Base-by-base conservation (phyloP, 2,329 filamentous ascomycete genomes). In the Diaporthe australafricana region DNA sequence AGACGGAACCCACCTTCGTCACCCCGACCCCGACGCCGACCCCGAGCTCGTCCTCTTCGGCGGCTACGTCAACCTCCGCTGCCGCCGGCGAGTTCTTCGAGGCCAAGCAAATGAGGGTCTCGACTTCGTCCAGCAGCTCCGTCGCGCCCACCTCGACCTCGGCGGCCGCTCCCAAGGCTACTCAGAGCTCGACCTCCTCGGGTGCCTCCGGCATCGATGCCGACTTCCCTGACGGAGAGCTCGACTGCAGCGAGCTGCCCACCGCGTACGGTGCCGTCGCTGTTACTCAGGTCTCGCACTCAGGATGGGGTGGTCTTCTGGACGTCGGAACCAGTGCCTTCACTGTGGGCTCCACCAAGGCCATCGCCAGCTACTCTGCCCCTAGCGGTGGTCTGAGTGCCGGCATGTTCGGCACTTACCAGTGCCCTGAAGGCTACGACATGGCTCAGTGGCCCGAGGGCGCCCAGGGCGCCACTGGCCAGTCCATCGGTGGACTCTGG, bases 371-470 rank as follows among this genome's bases (percentile, higher is more conserved):
- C 73, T 94, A 95, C 73, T 85, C 89, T 66, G 91, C 91, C 50
- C 90, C 88, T 32, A 82, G 91, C 57, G 93, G 92, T 20, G 82
- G 82, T 73, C 96, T 94, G 84, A 81, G 78, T 11, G 77, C 86
- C 12, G 91, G 90, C 62, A 84, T 86, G 72, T 95, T 95, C 87
- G 98, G 96, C 87, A 97, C 95, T 2, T 98, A 98, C 79, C 91
- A 94, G 70, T 99, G 96, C 86, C 93, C 94, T n/a, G 84, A 91
- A 35, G 96, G 96, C 56, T 97, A 96, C 83, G 91, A 96, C 82
- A 98, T 98, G 89, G 89, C 92, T 3, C 96, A 98, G 81, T 98
- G 95, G 93, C 94, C 96, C 57, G 77, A 80, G 14, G 82, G 76
- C 1, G 86, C 88, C 42, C 96, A 98, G 85, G 96, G 96, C 70